A percentile compares a stretch with the other conserved stretches of the same genome.
Conservation (phyloP, 2,329 filamentous ascomycete species). For the Albophoma yamanashiensis region DNA sequence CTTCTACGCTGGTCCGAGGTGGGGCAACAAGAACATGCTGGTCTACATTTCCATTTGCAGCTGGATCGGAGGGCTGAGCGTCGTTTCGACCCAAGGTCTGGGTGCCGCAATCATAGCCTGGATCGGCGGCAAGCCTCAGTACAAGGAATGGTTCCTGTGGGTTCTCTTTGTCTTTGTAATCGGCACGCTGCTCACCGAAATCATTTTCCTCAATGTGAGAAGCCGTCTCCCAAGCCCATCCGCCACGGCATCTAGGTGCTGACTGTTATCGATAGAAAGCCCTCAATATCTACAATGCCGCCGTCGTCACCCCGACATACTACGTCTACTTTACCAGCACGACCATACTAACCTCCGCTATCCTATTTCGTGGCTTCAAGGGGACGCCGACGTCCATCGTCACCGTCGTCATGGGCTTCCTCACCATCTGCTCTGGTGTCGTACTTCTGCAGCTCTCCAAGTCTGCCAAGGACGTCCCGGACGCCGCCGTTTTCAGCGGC, state of each 20-base stretch:
- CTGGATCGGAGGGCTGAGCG: constrained; percentile 84
- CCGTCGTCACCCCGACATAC: constrained; percentile 93
- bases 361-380: constrained; percentile 90
- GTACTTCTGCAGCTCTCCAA: constrained; percentile 93
- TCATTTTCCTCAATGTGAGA: constrained; percentile 88
- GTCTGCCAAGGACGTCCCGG: constrained; percentile 93
- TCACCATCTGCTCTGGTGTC: constrained; percentile 88
- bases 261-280: constrained; percentile 63
- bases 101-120: constrained; percentile 87
- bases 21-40: constrained; percentile 94
- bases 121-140: constrained; percentile 71
- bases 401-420: constrained; percentile 85
- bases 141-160: constrained; percentile 97
- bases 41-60: constrained; percentile 96
- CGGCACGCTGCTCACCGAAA: constrained; percentile 80
- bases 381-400: constrained; percentile 70
- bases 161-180: constrained; percentile 86
- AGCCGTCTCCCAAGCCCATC: not conserved
- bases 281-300: constrained; percentile 91
- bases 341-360: constrained; percentile 86
- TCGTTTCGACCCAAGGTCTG: constrained; percentile 87
- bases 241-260: not conserved
- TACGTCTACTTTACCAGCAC: constrained; percentile 97
- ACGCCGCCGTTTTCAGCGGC: constrained; percentile 82
- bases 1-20: constrained; percentile 73